Conservation (phyloP, 129 eudicot species). For the Artemisia argyi region DNA sequence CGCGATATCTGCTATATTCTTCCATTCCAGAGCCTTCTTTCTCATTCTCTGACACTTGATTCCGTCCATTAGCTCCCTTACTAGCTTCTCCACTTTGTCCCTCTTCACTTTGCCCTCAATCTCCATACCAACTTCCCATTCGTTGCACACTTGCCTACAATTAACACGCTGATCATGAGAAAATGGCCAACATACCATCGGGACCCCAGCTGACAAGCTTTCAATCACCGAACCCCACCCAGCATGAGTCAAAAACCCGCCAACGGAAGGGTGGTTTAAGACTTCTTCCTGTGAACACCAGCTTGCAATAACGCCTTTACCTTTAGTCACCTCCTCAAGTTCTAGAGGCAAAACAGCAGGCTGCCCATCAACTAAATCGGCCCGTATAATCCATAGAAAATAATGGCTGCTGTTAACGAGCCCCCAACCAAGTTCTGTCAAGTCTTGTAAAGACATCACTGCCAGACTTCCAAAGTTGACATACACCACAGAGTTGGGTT, state of each 20-base stretch:
- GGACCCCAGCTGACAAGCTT: slow-evolving; percentile 48
- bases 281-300: slow-evolving; percentile 70
- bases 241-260: slow-evolving; percentile 56
- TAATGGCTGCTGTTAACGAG: slow-evolving; percentile 46
- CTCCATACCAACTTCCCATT: slow-evolving; percentile 61
- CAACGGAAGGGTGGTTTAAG: slow-evolving; percentile 44
- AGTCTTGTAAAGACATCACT: slow-evolving; percentile 38
- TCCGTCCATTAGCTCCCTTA: slow-evolving; percentile 49
- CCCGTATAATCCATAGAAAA: slow-evolving; percentile 60
- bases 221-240: slow-evolving; percentile 67
- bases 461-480: slow-evolving; percentile 66
- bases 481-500: slow-evolving; percentile 47
- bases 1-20: slow-evolving; percentile 48
- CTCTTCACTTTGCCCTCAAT: slow-evolving; percentile 49
- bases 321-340: slow-evolving; percentile 30
- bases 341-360: slow-evolving; percentile 39
- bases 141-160: slow-evolving; percentile 47
- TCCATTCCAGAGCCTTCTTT: slow-evolving; percentile 50
- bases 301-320: slow-evolving; percentile 38
- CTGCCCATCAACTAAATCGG: slow-evolving; percentile 43
- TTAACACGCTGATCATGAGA: slow-evolving; percentile 59
- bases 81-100: slow-evolving; percentile 47
- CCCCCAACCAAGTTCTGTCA: slow-evolving; percentile 65
- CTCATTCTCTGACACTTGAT: slow-evolving; percentile 41
- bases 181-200: slow-evolving; percentile 61